These are phyloP conservation scores for Penicillium sp. DNA, from an alignment of 2,329 filamentous ascomycete species.

Conservation along the genomic window DNA sequence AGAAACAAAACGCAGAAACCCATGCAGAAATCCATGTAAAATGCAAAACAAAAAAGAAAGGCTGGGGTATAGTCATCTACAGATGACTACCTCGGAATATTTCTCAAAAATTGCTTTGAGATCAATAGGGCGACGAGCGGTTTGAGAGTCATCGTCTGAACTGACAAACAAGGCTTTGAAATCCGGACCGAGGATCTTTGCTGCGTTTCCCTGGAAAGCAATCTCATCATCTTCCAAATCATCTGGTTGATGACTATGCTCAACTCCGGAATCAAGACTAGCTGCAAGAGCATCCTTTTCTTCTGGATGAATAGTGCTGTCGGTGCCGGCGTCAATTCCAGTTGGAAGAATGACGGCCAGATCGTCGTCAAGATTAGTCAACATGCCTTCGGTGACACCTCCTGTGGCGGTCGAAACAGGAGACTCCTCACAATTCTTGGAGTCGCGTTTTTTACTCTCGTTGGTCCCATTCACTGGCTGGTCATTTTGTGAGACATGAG, in stretches of 20 bases:
- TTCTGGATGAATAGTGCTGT: neutral
- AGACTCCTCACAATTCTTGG: neutral
- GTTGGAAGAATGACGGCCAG: neutral
- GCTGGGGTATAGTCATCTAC: neutral
- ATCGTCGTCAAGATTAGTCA: neutral
- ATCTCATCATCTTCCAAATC: neutral
- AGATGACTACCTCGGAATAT: neutral
- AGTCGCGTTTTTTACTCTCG: neutral
- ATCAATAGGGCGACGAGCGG: neutral
- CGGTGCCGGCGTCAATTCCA: too few species aligned
- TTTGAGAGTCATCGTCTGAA: neutral
- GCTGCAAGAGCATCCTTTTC: neutral
- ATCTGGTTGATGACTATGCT: neutral
- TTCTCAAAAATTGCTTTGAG: neutral
- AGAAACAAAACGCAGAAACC: neutral
- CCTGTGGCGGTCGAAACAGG: too few species aligned
- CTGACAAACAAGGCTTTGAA: neutral
- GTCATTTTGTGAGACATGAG: neutral
- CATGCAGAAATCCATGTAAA: neutral
- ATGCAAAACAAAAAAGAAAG: neutral
- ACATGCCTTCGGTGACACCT: neutral
- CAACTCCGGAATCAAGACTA: neutral
- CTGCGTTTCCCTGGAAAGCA: neutral
- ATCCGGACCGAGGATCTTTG: neutral
- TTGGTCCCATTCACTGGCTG: neutral